Evolutionary conservation across 139 green algal genomes (phyloP).

Genomic region (Ulvella scutata): DNA sequence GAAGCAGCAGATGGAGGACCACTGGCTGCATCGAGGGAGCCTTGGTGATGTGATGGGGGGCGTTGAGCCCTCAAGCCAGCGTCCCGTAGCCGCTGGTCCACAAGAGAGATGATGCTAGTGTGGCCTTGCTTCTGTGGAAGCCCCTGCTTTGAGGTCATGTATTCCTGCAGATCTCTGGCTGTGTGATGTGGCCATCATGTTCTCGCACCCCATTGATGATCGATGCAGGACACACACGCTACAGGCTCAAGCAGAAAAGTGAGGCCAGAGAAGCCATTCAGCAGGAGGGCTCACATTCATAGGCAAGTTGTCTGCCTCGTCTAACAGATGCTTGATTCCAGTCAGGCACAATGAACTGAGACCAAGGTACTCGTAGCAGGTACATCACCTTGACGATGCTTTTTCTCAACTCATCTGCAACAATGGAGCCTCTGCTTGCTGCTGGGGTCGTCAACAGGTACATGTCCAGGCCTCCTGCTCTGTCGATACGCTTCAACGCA

Average conservation of each 20-base stretch:
- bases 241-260: no score
- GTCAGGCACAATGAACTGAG: no score
- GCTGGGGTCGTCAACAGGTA: background rate
- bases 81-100: background rate
- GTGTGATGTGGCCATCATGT: slow-evolving; percentile 74
- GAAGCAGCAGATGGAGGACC: background rate
- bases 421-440: background rate
- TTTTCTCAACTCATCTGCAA: background rate
- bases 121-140: slow-evolving; percentile 64
- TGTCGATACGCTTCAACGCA: background rate
- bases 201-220: slow-evolving; percentile 85
- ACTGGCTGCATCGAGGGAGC: background rate
- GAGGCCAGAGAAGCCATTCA: no score
- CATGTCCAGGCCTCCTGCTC: background rate
- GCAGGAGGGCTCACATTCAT: no score
- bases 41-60: background rate
- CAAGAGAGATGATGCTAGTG: background rate
- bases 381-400: no score
- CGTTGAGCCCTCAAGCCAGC: background rate
- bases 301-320: no score
- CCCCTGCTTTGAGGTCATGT: slow-evolving; percentile 35
- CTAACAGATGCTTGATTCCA: no score
- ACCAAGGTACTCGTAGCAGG: no score
- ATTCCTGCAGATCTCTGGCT: slow-evolving; percentile 31
- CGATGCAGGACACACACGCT: no score